Evolutionary conservation across 805 yeast genomes (phyloP).

Genomic region (Nakazawaea holstii): DNA sequence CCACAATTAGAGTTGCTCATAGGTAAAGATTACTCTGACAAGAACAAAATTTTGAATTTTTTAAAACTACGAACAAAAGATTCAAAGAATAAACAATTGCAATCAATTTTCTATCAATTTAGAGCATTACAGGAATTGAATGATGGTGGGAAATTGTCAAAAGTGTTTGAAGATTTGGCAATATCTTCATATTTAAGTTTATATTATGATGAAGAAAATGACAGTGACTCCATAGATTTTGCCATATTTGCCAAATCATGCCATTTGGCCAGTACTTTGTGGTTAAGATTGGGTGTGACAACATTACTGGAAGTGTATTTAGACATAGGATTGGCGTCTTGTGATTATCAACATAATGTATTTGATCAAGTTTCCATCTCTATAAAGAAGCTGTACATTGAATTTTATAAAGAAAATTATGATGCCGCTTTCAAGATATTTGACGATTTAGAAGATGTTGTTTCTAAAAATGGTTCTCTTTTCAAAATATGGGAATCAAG

Average conservation of each 20-base stretch:
- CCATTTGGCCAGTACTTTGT: slow-evolving; percentile 38
- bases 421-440: slow-evolving; percentile 33
- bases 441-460: slow-evolving; percentile 23
- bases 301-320: slow-evolving; percentile 41
- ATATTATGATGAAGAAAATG: slow-evolving; percentile 21
- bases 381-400: slow-evolving; percentile 33
- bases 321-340: slow-evolving; percentile 38
- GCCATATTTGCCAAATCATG: slow-evolving; percentile 40
- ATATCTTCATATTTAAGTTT: slow-evolving; percentile 53
- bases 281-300: slow-evolving; percentile 48
- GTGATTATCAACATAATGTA: slow-evolving; percentile 27
- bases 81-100: slow-evolving; percentile 38
- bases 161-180: slow-evolving; percentile 48
- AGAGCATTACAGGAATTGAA: slow-evolving; percentile 53
- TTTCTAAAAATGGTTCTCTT: slow-evolving; percentile 25
- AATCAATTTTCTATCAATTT: slow-evolving; percentile 60
- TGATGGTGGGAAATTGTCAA: slow-evolving; percentile 41
- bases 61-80: slow-evolving; percentile 48
- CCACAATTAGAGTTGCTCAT: slow-evolving; percentile 44
- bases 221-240: slow-evolving; percentile 23
- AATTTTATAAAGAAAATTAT: slow-evolving; percentile 33
- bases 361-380: slow-evolving; percentile 34
- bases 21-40: slow-evolving; percentile 44
- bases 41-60: slow-evolving; percentile 63
- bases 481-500: slow-evolving; percentile 35